phyloP scores from a whole-genome alignment of 192 early-diverging fungal genomes.

The Allomyces javanicus region DNA sequence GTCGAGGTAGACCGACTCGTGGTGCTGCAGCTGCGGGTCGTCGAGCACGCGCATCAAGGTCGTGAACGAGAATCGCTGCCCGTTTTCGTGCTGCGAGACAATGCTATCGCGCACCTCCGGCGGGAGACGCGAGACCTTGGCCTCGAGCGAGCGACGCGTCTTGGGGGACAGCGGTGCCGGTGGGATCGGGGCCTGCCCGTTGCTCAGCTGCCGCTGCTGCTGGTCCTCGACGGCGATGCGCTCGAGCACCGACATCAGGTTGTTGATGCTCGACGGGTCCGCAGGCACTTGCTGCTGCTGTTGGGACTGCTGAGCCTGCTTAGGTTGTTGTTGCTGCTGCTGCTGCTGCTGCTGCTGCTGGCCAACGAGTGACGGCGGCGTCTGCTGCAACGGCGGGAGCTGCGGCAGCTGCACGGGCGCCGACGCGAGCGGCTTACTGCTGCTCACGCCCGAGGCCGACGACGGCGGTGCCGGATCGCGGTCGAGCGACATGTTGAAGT shows the following conservation, averaged over 20 bases:
- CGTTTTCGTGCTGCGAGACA: not conserved
- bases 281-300: not conserved
- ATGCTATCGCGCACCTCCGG: not conserved
- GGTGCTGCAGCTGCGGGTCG: conserved; percentile 1
- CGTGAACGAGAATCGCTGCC: not conserved
- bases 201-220: too few species aligned
- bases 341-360: too few species aligned
- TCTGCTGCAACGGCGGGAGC: too few species aligned
- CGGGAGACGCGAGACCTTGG: not conserved
- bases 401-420: too few species aligned
- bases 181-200: too few species aligned
- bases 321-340: too few species aligned
- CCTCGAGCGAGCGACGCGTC: not conserved
- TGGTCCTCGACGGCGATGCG: not conserved
- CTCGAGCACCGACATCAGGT: not conserved
- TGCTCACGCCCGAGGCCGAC: too few species aligned
- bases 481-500: too few species aligned
- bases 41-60: not conserved
- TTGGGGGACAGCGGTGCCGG: not conserved
- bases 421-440: not conserved
- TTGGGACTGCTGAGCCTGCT: too few species aligned
- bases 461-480: too few species aligned
- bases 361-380: too few species aligned
- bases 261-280: not conserved
- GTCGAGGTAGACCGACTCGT: not conserved